Base-by-base conservation (phyloP, 805 yeast species). In the Spathaspora hagerdaliae region DNA sequence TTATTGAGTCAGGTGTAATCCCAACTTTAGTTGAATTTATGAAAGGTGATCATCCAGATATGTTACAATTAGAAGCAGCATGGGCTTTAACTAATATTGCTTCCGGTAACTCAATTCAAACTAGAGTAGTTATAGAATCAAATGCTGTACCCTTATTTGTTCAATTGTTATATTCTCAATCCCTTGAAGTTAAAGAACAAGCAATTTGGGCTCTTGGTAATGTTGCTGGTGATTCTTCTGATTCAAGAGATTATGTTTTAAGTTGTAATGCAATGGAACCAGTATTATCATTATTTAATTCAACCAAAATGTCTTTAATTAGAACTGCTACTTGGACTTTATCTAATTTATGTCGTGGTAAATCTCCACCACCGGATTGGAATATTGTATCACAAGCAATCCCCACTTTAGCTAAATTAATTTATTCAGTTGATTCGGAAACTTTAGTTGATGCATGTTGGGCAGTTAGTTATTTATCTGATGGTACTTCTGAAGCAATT, bases 1-100 rank as follows among this genome's bases (percentile, higher is more conserved):
- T 94, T 32, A 91, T 94, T 53, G 86, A 87, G 63, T 78, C 91
- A 44, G 98, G 98, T 39, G 97, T 92, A 31, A 94, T 94, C 44
- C 96, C 97, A 48, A 83, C 83, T 44, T 79, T 94, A 64, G 97
- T 94, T 45, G 83, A 79, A 56, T 89, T 91, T 57, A 85, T 94
- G 90, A 72, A 74, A 48, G 61, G 60, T 32, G 74, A 79, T 44
- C 90, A 87, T 54, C 87, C 91, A 3, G 90, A 87, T 58, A 81
- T 87, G 76, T 77, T 94, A 57, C 98, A 92, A 70, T 80, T 94
- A 58, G 99, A 94, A 73, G 96, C 98, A 10, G 97, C 99, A 7
- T 94, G 99, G 99, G 98, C 98, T n/a, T 78, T 94, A 56, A 94
- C 99, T 42, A 94, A 94, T 64, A 92, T 94, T 65, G 98, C 98